A percentile compares a stretch with the other conserved stretches of the same genome.
phyloP scores from a whole-genome alignment of 2,329 filamentous ascomycete genomes.

The Penicillium sp. region DNA sequence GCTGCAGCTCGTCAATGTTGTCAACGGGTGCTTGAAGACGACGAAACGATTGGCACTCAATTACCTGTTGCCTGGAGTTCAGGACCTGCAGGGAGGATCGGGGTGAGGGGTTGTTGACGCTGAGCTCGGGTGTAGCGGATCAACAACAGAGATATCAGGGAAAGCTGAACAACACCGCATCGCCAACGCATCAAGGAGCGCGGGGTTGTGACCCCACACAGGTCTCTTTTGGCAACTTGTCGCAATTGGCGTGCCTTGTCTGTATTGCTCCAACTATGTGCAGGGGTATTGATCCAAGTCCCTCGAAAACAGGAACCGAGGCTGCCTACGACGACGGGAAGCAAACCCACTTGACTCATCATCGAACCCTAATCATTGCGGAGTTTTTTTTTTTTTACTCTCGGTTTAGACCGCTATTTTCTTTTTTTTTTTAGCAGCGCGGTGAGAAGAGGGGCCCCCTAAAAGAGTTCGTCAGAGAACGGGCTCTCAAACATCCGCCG shows the following conservation, averaged over 20 bases:
- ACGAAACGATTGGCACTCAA: too few relatives aligned
- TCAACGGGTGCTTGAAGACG: too few relatives aligned
- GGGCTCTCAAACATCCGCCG: constrained; percentile 18
- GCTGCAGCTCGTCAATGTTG: too few relatives aligned
- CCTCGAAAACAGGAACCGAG: background rate
- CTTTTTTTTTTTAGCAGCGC: background rate
- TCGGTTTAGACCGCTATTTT: background rate
- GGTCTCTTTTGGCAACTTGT: constrained; percentile 8
- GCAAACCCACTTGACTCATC: background rate
- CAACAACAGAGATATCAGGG: constrained; percentile 11
- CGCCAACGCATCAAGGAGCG: constrained; percentile 20
- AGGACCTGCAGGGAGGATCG: background rate
- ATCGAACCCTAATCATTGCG: too few relatives aligned
- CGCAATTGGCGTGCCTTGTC: constrained; percentile 8
- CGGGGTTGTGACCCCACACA: constrained; percentile 19
- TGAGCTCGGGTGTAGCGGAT: constrained; percentile 9
- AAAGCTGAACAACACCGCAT: constrained; percentile 16
- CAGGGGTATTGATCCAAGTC: too few relatives aligned
- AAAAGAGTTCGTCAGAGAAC: constrained; percentile 15
- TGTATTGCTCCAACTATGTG: constrained; percentile 1
- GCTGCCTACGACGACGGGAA: background rate
- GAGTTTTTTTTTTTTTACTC: too few relatives aligned
- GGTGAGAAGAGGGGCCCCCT: background rate
- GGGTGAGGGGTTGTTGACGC: constrained; percentile 2
- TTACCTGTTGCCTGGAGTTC: too few relatives aligned